Evolutionary conservation across 345 rosid genomes (phyloP).

Genomic region (Acer yangbiense): DNA sequence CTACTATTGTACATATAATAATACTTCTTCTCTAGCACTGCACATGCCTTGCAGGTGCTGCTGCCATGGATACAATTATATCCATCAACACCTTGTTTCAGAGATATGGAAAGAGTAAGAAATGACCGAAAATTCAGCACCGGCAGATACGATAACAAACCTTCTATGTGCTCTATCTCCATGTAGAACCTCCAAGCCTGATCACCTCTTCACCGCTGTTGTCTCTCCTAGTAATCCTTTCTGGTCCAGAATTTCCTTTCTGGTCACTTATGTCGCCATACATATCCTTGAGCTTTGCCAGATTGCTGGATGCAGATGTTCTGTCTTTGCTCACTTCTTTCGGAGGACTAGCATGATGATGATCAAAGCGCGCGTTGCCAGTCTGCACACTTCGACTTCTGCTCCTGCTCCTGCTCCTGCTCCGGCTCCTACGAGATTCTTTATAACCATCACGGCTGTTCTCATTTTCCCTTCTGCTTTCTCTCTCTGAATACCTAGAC

Average conservation of each 20-base stretch:
- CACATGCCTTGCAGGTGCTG: background rate
- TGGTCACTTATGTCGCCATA: conserved; percentile 67
- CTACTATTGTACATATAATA: conserved; percentile 2
- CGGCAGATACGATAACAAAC: background rate
- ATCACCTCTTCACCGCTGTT: conserved; percentile 80
- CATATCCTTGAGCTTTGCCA: conserved; percentile 89
- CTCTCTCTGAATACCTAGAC: conserved; percentile 41
- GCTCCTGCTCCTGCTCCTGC: conserved; percentile 71
- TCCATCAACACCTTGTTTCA: background rate
- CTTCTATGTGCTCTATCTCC: conserved; percentile 43
- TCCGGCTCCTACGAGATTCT: conserved; percentile 50
- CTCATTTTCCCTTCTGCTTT: conserved; percentile 44
- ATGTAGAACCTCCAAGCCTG: conserved; percentile 81
- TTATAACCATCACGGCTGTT: conserved; percentile 39
- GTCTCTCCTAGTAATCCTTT: conserved; percentile 56
- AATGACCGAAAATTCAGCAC: background rate
- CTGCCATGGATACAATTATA: background rate
- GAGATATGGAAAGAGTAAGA: background rate
- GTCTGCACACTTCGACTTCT: conserved; percentile 58
- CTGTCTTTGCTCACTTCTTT: conserved; percentile 61
- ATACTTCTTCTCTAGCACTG: background rate
- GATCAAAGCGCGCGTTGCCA: conserved; percentile 42
- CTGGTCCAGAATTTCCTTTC: conserved; percentile 52
- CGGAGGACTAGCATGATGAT: conserved; percentile 49
- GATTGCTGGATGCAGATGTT: conserved; percentile 61